phyloP scores from a whole-genome alignment of 2,329 filamentous ascomycete genomes.

The Fusarium pseudocircinatum region DNA sequence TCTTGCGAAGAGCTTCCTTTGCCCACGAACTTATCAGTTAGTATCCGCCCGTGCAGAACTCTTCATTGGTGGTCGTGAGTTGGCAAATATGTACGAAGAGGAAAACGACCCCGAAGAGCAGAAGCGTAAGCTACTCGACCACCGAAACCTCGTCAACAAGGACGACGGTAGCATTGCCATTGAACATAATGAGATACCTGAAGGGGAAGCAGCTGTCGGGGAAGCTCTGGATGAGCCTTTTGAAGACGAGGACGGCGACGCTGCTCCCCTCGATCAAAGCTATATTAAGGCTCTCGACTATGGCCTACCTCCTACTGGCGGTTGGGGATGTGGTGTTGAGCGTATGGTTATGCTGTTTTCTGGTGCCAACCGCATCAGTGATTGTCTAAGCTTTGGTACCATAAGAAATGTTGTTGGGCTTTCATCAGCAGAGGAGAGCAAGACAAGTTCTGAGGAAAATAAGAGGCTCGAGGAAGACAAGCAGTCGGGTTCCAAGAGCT shows the following conservation, averaged over 20 bases:
- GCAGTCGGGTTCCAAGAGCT: constrained; percentile 14
- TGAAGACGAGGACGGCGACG: constrained; percentile 56
- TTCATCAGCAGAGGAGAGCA: constrained; percentile 49
- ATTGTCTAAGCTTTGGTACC: constrained; percentile 89
- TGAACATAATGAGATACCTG: constrained; percentile 21
- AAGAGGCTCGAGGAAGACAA: constrained; percentile 38
- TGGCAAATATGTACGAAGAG: constrained; percentile 98
- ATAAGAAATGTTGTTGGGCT: constrained; percentile 73
- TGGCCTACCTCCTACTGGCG: constrained; percentile 93
- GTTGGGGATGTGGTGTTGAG: constrained; percentile 96
- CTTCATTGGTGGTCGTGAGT: constrained; percentile 81
- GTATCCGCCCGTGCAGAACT: constrained; percentile 87
- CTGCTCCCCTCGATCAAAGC: constrained; percentile 72
- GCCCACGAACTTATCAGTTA: constrained; percentile 72
- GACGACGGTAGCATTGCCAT: constrained; percentile 47
- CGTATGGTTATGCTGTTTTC: constrained; percentile 91
- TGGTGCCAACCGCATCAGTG: constrained; percentile 79
- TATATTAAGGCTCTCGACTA: constrained; percentile 88
- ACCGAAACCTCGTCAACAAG: constrained; percentile 53
- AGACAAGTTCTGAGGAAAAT: constrained; percentile 11
- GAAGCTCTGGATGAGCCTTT: constrained; percentile 21
- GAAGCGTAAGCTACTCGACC: constrained; percentile 78
- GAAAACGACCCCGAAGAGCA: constrained; percentile 94
- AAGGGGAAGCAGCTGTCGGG: not conserved
- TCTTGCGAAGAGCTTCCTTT: constrained; percentile 85